These are phyloP conservation scores for Monilinia polystroma DNA, from an alignment of 2,329 filamentous ascomycete genomes.

Conservation along the genomic window DNA sequence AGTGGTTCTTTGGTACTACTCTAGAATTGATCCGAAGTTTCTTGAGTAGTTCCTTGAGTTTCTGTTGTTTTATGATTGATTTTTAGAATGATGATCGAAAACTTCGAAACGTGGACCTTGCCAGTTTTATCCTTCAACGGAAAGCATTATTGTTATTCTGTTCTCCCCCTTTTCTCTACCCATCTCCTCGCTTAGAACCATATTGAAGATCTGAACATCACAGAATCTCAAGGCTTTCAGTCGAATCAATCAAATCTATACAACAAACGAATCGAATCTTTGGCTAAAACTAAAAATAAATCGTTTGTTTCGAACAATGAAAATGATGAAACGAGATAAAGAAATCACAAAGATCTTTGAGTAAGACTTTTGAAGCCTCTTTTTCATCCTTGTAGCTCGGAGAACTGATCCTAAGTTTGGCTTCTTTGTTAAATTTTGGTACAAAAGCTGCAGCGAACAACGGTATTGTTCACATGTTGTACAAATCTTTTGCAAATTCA, in stretches of 20 bases:
- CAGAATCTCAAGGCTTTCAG: neutral
- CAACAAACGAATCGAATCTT: neutral
- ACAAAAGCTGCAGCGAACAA: constrained; percentile 11
- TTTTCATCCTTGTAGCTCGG: neutral
- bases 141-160: neutral
- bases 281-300: neutral
- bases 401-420: neutral
- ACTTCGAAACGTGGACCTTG: neutral
- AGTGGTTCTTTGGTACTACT: neutral
- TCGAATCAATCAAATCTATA: neutral
- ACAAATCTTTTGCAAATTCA: neutral
- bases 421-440: neutral
- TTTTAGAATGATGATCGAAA: neutral
- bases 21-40: neutral
- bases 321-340: neutral
- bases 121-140: neutral
- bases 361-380: neutral
- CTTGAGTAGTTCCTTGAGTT: neutral
- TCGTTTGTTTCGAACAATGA: neutral
- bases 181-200: neutral
- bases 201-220: neutral
- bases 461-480: neutral
- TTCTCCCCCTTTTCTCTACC: neutral
- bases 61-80: neutral
- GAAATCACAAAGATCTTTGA: neutral